These are phyloP conservation scores for Teunomyces panamensis DNA, from an alignment of 805 yeast genomes.

Conservation along the genomic window DNA sequence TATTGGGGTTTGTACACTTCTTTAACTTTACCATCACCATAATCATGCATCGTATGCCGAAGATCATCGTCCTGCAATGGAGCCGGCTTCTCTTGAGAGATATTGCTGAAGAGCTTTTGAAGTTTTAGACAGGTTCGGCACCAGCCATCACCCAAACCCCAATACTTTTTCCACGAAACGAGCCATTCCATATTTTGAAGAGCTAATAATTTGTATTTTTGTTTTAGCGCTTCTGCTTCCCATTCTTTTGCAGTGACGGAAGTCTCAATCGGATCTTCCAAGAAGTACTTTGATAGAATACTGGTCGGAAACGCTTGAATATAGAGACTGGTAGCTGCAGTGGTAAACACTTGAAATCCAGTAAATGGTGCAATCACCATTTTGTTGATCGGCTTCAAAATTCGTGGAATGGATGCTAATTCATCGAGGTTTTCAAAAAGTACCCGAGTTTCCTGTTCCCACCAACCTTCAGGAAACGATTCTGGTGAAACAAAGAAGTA, in stretches of 20 bases:
- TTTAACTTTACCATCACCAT: slow-evolving; percentile 26
- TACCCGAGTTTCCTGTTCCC: slow-evolving; percentile 17
- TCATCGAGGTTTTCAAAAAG: slow-evolving; percentile 21
- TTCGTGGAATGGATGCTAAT: slow-evolving; percentile 19
- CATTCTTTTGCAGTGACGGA: background rate
- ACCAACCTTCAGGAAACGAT: slow-evolving; percentile 28
- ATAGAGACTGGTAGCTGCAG: slow-evolving; percentile 32
- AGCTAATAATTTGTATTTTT: slow-evolving; percentile 18
- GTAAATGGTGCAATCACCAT: slow-evolving; percentile 39
- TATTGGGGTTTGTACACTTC: slow-evolving; percentile 17
- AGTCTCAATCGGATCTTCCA: background rate
- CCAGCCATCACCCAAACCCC: slow-evolving; percentile 33
- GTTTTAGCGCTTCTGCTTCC: slow-evolving; percentile 9
- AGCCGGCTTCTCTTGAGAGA: slow-evolving; percentile 7
- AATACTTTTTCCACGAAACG: slow-evolving; percentile 23
- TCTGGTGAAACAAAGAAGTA: slow-evolving; percentile 32
- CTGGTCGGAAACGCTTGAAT: slow-evolving; percentile 25
- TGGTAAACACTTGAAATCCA: slow-evolving; percentile 35
- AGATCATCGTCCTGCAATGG: slow-evolving; percentile 18
- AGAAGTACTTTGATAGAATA: slow-evolving; percentile 13
- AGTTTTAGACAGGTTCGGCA: slow-evolving; percentile 22
- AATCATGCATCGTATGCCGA: slow-evolving; percentile 27
- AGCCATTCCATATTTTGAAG: slow-evolving; percentile 20
- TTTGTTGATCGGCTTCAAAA: slow-evolving; percentile 16
- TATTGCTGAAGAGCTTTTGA: slow-evolving; percentile 18